phyloP scores from a whole-genome alignment of 306 rosid genomes.

The Glycyrrhiza uralensis region DNA sequence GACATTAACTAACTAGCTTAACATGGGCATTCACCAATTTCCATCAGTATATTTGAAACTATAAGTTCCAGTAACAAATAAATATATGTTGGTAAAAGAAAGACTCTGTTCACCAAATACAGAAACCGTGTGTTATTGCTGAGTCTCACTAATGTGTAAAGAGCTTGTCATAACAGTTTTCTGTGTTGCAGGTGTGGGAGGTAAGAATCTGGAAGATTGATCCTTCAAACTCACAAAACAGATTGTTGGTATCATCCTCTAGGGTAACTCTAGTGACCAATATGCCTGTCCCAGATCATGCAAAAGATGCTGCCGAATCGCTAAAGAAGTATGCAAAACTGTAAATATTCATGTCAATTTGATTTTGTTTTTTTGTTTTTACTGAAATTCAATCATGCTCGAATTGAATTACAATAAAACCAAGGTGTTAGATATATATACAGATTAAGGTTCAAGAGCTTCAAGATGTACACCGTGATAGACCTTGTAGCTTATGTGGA shows the following conservation, averaged over 20 bases:
- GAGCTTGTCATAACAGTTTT: constrained; percentile 11
- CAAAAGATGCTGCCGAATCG: constrained; percentile 42
- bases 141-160: not conserved
- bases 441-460: not conserved
- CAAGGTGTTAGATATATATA: not conserved
- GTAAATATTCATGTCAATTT: constrained; percentile 11
- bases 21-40: not conserved
- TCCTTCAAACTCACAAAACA: constrained; percentile 49
- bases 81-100: not conserved
- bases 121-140: not conserved
- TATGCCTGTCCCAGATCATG: constrained; percentile 69
- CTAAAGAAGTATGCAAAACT: constrained; percentile 58
- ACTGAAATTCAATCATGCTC: not conserved
- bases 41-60: not conserved
- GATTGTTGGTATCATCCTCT: constrained; percentile 57
- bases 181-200: constrained; percentile 68
- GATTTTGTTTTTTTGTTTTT: too few relatives aligned
- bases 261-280: constrained; percentile 71
- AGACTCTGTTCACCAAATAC: not conserved
- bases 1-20: too few relatives aligned
- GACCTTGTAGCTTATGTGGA: not conserved
- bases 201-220: constrained; percentile 61
- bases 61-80: not conserved
- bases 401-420: not conserved
- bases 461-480: constrained; percentile 4